These are phyloP conservation scores for Meyerozyma carpophila DNA, from an alignment of 1,139 yeast species.

Conservation along the genomic window DNA sequence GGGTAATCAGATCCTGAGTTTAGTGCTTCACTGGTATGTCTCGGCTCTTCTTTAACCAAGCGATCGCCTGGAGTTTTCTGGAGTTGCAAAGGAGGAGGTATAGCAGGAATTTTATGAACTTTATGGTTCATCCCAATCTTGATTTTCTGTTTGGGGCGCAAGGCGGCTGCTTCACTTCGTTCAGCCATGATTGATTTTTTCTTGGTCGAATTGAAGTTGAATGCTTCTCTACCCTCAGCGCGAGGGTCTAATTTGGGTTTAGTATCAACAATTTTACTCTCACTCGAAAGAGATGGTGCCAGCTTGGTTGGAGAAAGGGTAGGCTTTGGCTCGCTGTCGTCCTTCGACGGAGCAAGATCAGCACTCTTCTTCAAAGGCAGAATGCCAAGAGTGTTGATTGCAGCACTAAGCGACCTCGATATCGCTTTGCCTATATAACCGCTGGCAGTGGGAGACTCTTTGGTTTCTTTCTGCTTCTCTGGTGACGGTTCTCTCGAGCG, in stretches of 20 bases:
- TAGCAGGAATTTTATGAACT: constrained; percentile 10
- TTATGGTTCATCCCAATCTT: constrained; percentile 25
- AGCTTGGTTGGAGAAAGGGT: constrained; percentile 1
- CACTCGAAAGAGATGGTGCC: background rate
- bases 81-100: background rate
- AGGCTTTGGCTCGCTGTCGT: background rate
- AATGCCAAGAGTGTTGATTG: background rate
- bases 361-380: background rate
- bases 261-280: background rate
- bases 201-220: constrained; percentile 18
- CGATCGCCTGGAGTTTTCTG: constrained; percentile 3
- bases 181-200: constrained; percentile 30
- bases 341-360: background rate
- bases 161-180: constrained; percentile 24
- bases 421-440: background rate
- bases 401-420: background rate
- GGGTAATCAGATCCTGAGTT: background rate
- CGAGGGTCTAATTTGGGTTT: background rate
- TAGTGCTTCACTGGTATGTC: background rate
- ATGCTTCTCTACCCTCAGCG: background rate
- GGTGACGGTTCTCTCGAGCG: background rate
- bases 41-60: background rate
- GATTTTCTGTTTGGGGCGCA: constrained; percentile 26
- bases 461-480: background rate
- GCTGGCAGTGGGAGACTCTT: background rate